Evolutionary conservation across 2,329 filamentous ascomycete genomes (phyloP).

Genomic region (Zelopaecilomyces penicillatus): DNA sequence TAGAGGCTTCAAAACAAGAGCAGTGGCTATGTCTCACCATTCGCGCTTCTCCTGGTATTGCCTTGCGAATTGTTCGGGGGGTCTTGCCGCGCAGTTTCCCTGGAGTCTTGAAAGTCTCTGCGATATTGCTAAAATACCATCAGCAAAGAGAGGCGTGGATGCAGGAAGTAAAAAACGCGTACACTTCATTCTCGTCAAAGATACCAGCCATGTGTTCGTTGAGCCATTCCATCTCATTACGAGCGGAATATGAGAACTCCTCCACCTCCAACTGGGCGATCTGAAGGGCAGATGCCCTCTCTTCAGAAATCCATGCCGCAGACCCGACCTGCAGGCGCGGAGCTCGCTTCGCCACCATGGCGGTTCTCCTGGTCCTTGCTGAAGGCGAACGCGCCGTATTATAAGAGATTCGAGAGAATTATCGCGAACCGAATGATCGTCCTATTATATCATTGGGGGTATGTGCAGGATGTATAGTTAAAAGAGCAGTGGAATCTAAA

Average conservation of each 20-base stretch:
- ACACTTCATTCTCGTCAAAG: conserved; percentile 82
- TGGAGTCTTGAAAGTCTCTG: conserved; percentile 93
- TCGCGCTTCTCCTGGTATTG: conserved; percentile 47
- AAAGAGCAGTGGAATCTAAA: not conserved
- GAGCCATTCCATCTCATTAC: conserved; percentile 94
- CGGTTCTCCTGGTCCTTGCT: conserved; percentile 4
- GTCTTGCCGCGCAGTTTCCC: conserved; percentile 78
- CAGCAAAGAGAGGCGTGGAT: conserved; percentile 3
- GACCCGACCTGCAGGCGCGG: conserved; percentile 68
- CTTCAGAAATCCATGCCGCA: conserved; percentile 73
- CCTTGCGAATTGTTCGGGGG: conserved; percentile 61
- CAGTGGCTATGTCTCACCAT: conserved; percentile 43
- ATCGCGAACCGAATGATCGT: not conserved
- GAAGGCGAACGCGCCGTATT: no score
- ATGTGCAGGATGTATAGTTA: no score
- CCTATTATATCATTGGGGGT: no score
- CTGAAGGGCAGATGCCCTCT: conserved; percentile 68
- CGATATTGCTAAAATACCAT: conserved; percentile 59
- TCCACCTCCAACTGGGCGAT: conserved; percentile 77
- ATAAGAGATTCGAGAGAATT: not conserved
- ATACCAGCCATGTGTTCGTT: conserved; percentile 98
- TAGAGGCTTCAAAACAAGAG: not conserved
- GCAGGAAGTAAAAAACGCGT: conserved; percentile 18
- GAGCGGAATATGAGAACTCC: conserved; percentile 84
- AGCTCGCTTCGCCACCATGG: conserved; percentile 40